Percentiles rank a stretch among this genome's conserved stretches.
These are phyloP conservation scores for Sugiyamaella marilandica DNA, from an alignment of 805 yeast genomes.

Conservation along the genomic window DNA sequence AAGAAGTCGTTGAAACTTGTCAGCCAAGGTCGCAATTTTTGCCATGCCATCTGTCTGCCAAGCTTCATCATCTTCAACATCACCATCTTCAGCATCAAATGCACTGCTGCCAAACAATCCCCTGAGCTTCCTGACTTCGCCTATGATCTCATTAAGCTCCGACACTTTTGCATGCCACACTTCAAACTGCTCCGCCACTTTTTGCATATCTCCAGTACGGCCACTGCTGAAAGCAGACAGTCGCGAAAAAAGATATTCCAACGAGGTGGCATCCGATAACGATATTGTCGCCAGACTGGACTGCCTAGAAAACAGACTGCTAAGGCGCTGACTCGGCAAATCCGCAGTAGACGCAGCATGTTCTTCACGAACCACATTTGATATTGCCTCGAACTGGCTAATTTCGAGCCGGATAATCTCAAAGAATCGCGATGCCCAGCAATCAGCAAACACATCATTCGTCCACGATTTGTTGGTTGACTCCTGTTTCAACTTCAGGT, in stretches of 20 bases:
- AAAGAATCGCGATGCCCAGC: slow-evolving; percentile 3
- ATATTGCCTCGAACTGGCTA: neutral
- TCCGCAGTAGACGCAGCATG: neutral
- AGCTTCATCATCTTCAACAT: slow-evolving; percentile 13
- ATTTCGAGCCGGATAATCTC: neutral
- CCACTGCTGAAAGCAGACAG: slow-evolving; percentile 9
- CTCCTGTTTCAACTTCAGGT: neutral
- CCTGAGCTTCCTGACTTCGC: slow-evolving; percentile 7
- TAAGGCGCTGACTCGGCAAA: neutral
- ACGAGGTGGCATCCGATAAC: neutral
- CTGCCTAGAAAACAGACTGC: neutral
- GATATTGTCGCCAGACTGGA: neutral
- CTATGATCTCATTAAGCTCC: neutral
- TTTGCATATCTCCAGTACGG: neutral
- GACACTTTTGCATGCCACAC: neutral
- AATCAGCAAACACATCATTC: slow-evolving; percentile 4
- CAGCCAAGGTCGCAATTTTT: neutral
- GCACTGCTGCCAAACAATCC: neutral
- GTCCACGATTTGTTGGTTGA: neutral
- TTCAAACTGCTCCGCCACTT: neutral
- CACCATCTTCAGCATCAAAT: slow-evolving; percentile 7
- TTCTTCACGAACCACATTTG: neutral
- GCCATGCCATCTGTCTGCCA: slow-evolving; percentile 8
- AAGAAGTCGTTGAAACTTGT: neutral
- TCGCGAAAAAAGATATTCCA: slow-evolving; percentile 2